phyloP scores from a whole-genome alignment of 495 filamentous ascomycete genomes.

The Parathielavia hyrcaniae region DNA sequence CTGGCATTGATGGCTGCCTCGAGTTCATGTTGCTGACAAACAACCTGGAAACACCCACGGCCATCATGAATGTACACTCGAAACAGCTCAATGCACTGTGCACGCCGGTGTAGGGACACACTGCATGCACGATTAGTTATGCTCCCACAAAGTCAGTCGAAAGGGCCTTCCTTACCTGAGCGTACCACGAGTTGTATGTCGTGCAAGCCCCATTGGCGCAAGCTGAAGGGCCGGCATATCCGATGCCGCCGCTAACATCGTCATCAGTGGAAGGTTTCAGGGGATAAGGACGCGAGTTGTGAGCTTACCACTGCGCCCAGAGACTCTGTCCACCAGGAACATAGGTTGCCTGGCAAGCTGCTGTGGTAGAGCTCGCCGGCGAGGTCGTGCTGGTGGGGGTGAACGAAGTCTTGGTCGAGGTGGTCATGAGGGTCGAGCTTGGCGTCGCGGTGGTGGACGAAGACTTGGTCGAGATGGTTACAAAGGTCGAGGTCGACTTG shows the following conservation, averaged over 20 bases:
- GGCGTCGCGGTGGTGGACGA: not conserved
- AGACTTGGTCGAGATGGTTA: not conserved
- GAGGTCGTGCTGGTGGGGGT: not conserved
- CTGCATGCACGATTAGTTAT: no score
- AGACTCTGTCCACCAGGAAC: slow-evolving; percentile 1
- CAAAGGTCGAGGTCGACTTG: not conserved
- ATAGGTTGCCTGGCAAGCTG: not conserved
- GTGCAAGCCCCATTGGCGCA: slow-evolving; percentile 17
- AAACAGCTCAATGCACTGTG: no score
- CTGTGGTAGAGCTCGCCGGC: not conserved
- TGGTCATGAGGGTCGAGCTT: not conserved
- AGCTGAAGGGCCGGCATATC: slow-evolving; percentile 13
- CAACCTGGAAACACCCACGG: no score
- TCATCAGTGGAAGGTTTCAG: not conserved
- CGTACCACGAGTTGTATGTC: slow-evolving; percentile 16
- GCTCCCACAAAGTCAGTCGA: not conserved
- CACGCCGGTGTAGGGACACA: no score
- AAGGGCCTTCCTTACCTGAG: slow-evolving; percentile 12
- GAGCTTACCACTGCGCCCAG: slow-evolving; percentile 19
- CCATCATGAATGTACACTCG: no score
- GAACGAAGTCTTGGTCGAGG: not conserved
- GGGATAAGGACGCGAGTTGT: no score
- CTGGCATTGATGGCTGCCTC: no score
- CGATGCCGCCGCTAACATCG: slow-evolving; percentile 14
- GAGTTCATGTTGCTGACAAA: no score